Conservation (phyloP, 2,329 filamentous ascomycete genomes). For the Neopestalotiopsis clavispora region DNA sequence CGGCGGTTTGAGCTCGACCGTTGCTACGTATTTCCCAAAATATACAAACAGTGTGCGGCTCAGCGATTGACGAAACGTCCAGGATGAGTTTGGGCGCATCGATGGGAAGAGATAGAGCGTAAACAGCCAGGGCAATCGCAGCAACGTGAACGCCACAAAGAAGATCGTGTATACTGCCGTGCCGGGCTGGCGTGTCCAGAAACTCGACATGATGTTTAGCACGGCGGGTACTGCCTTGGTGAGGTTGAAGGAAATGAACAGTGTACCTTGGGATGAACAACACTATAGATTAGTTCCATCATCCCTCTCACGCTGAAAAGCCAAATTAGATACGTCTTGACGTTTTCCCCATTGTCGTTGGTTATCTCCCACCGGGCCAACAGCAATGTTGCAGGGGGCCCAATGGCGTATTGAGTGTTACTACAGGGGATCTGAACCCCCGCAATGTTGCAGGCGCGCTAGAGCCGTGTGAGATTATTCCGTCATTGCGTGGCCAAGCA, state of each 20-base stretch:
- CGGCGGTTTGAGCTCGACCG: constrained; percentile 18
- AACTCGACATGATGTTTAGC: background rate
- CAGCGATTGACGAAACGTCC: constrained; percentile 17
- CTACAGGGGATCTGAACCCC: too few relatives aligned
- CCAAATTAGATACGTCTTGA: too few relatives aligned
- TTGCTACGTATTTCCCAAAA: constrained; percentile 14
- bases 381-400: too few relatives aligned
- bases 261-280: background rate
- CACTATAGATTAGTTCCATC: background rate
- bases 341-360: too few relatives aligned
- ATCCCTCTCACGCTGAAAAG: too few relatives aligned
- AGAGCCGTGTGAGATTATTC: too few relatives aligned
- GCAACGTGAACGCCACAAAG: background rate
- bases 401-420: too few relatives aligned
- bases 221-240: background rate
- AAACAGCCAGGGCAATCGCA: background rate
- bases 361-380: too few relatives aligned
- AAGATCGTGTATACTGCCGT: background rate
- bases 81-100: background rate
- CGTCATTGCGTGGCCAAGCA: too few relatives aligned
- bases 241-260: background rate
- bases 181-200: background rate
- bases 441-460: too few relatives aligned
- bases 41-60: constrained; percentile 12
- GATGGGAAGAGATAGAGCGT: background rate